These are phyloP conservation scores for Phytophthora cactorum DNA, from an alignment of 352 stramenopile species.

Conservation along the genomic window DNA sequence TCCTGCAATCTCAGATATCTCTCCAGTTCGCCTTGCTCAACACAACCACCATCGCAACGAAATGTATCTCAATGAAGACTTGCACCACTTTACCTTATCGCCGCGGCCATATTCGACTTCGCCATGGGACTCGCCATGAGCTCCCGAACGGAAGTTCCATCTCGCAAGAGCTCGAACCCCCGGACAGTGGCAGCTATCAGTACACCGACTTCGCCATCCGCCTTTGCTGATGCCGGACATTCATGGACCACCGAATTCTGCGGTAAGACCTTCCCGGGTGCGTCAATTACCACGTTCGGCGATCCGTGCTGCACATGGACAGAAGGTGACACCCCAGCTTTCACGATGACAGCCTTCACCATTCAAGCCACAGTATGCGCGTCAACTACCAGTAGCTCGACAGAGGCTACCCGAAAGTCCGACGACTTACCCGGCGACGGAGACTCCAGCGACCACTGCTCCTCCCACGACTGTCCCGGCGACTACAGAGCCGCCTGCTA, in stretches of 20 bases:
- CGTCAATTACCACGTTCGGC: conserved; percentile 47
- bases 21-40: no score
- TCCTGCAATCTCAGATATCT: no score
- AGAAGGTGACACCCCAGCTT: conserved; percentile 40
- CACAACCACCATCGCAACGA: no score
- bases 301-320: conserved; percentile 65
- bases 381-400: not conserved
- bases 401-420: no score
- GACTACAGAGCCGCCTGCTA: no score
- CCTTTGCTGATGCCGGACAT: conserved; percentile 32
- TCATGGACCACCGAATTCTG: conserved; percentile 37
- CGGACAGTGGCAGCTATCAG: conserved; percentile 28
- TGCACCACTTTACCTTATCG: conserved; percentile 23
- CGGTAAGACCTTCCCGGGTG: conserved; percentile 30
- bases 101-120: conserved; percentile 24
- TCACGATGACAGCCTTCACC: conserved; percentile 41
- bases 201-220: conserved; percentile 46
- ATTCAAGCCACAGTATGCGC: conserved; percentile 30
- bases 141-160: conserved; percentile 53
- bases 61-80: conserved; percentile 20
- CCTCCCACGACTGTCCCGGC: no score
- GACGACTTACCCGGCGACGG: no score
- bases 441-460: no score
- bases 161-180: conserved; percentile 45
- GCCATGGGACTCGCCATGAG: conserved; percentile 17